These are phyloP conservation scores for Fusarium torulosum DNA, from an alignment of 2,329 filamentous ascomycete genomes.

Conservation along the genomic window DNA sequence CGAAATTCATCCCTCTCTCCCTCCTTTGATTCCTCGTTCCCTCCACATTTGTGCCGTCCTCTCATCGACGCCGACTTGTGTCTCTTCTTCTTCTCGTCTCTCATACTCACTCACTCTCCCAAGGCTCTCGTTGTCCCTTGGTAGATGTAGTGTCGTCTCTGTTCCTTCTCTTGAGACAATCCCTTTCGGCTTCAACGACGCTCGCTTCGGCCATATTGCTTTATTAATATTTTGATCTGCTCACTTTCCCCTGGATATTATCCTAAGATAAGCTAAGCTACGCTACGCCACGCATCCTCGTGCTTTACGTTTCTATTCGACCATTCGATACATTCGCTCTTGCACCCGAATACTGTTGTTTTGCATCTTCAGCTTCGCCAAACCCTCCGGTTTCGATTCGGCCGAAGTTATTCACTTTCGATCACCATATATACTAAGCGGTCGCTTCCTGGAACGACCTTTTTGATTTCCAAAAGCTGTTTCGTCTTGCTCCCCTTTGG, in stretches of 20 bases:
- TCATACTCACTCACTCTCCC: conserved; percentile 35
- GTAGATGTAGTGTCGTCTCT: conserved; percentile 49
- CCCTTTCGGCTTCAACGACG: conserved; percentile 50
- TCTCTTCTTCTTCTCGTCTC: conserved; percentile 41
- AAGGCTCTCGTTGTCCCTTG: conserved; percentile 45
- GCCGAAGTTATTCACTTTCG: conserved; percentile 46
- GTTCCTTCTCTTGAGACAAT: conserved; percentile 48
- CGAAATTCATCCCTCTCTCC: conserved; percentile 40
- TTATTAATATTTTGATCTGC: conserved; percentile 51
- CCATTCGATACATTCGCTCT: conserved; percentile 48
- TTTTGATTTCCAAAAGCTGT: conserved; percentile 22
- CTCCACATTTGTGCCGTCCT: conserved; percentile 44
- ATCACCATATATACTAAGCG: conserved; percentile 46
- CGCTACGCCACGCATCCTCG: conserved; percentile 29
- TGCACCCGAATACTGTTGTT: conserved; percentile 37
- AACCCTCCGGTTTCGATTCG: conserved; percentile 39
- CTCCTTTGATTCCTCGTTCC: conserved; percentile 43
- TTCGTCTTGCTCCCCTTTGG: conserved; percentile 36
- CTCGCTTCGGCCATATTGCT: conserved; percentile 51
- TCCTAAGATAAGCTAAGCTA: conserved; percentile 31
- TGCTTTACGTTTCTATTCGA: conserved; percentile 49
- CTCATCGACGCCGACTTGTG: conserved; percentile 38
- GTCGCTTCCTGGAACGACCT: conserved; percentile 46
- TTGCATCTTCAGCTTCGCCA: conserved; percentile 39
- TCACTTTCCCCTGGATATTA: conserved; percentile 36